Evolutionary conservation across 257 asterid genomes (phyloP).

Genomic region (Gentiana dahurica): DNA sequence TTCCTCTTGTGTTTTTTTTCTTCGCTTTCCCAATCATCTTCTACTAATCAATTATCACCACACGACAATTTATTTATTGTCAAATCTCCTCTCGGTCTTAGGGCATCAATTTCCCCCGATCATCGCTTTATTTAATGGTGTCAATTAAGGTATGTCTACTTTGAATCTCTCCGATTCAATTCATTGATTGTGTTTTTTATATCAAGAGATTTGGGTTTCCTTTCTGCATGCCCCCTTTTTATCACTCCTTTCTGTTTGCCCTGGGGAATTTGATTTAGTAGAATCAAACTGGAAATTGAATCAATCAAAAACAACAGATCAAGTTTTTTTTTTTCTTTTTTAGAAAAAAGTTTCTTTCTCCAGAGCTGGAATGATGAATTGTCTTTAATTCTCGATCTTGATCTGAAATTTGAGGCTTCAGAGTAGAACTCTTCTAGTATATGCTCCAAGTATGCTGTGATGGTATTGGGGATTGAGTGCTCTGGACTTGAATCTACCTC

Average conservation of each 20-base stretch:
- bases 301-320: neutral
- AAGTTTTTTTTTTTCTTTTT: conserved; percentile 1
- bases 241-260: neutral
- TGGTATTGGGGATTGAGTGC: conserved; percentile 39
- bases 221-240: neutral
- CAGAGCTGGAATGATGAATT: conserved; percentile 52
- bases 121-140: conserved; percentile 15
- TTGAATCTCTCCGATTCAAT: conserved; percentile 2
- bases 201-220: conserved; percentile 7
- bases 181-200: conserved; percentile 5
- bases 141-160: conserved; percentile 21
- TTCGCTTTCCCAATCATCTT: neutral
- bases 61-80: neutral
- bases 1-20: neutral
- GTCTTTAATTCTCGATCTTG: conserved; percentile 56
- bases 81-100: conserved; percentile 1
- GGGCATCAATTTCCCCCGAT: conserved; percentile 20
- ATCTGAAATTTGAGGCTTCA: conserved; percentile 21
- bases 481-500: conserved; percentile 32
- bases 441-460: conserved; percentile 3
- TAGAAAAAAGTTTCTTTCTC: conserved; percentile 15
- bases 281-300: neutral
- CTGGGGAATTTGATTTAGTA: neutral
- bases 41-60: conserved; percentile 1
- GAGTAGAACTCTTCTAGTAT: neutral